These are phyloP conservation scores for Phialocephala sp. DNA, from an alignment of 2,329 filamentous ascomycete genomes.

Conservation along the genomic window DNA sequence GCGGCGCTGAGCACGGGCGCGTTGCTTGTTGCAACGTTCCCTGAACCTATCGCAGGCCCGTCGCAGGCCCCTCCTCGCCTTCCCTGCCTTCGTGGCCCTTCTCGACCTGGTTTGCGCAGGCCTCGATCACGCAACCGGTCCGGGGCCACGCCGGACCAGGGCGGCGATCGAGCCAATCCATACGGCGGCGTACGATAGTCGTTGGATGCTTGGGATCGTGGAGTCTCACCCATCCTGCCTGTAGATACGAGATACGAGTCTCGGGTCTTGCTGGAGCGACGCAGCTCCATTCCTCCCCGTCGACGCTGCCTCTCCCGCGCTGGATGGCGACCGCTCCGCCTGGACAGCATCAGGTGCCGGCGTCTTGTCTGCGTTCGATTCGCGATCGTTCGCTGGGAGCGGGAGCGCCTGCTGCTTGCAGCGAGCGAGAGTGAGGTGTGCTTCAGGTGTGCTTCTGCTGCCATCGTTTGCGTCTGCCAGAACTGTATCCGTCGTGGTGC, in stretches of 20 bases:
- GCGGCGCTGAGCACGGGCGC: too few species aligned
- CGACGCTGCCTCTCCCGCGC: not conserved
- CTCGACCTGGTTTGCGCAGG: not conserved
- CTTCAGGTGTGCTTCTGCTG: not conserved
- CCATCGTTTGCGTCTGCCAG: not conserved
- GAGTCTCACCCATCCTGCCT: not conserved
- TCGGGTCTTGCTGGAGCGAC: not conserved
- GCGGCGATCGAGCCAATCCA: too few species aligned
- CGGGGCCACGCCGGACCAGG: too few species aligned
- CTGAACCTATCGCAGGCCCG: not conserved
- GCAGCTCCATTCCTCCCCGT: not conserved
- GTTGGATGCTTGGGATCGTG: too few species aligned
- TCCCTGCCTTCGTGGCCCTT: too few species aligned
- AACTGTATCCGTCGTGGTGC: not conserved
- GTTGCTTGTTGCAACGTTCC: conserved; percentile 28
- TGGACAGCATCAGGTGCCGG: not conserved
- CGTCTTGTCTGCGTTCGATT: too few species aligned
- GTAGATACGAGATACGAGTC: too few species aligned
- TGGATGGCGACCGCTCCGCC: not conserved
- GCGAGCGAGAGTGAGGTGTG: not conserved
- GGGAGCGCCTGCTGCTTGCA: too few species aligned
- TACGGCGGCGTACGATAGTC: not conserved
- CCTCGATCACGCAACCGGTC: too few species aligned
- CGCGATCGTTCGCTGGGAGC: too few species aligned
- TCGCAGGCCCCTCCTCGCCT: too few species aligned